phyloP scores from a whole-genome alignment of 192 early-diverging fungal genomes.

The Phlyctochytrium arcticum region DNA sequence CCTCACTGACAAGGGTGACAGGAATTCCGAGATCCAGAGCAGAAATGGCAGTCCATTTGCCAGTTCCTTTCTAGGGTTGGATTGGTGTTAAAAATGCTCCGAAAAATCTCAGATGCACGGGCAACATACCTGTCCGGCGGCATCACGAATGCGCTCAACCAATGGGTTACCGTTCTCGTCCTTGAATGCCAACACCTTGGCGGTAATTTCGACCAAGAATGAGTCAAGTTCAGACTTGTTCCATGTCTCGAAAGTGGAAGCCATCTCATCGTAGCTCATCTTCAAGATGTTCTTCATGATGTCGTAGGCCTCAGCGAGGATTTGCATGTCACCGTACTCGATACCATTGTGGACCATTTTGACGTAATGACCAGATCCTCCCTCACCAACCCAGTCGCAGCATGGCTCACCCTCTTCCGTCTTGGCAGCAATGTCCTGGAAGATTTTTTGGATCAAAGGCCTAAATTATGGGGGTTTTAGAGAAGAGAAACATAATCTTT shows the following conservation, averaged over 20 bases:
- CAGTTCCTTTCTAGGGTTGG: slow-evolving; percentile 85
- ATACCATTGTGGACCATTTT: slow-evolving; percentile 99
- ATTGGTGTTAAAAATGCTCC: too few species aligned
- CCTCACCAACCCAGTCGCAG: slow-evolving; percentile 99
- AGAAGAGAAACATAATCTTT: neutral
- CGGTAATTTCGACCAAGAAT: slow-evolving; percentile 95
- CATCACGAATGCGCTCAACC: slow-evolving; percentile 93
- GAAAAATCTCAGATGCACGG: too few species aligned
- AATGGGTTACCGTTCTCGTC: slow-evolving; percentile 82
- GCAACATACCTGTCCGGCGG: slow-evolving; percentile 73
- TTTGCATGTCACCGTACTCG: slow-evolving; percentile 99
- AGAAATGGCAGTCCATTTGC: slow-evolving; percentile 97
- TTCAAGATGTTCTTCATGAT: slow-evolving; percentile 86
- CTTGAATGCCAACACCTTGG: slow-evolving; percentile 89
- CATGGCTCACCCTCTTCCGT: slow-evolving; percentile 80
- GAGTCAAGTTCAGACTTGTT: slow-evolving; percentile 97
- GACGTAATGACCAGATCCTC: slow-evolving; percentile 97
- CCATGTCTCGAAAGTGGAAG: slow-evolving; percentile 85
- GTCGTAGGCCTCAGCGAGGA: slow-evolving; percentile 94
- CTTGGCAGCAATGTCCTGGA: slow-evolving; percentile 93
- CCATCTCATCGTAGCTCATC: slow-evolving; percentile 80
- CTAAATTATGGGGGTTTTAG: slow-evolving; percentile 24
- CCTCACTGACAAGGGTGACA: slow-evolving; percentile 96
- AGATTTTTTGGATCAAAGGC: slow-evolving; percentile 89
- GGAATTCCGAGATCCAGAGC: slow-evolving; percentile 94